These are phyloP conservation scores for Penicillium sp. DNA, from an alignment of 2,329 filamentous ascomycete species.

Conservation along the genomic window DNA sequence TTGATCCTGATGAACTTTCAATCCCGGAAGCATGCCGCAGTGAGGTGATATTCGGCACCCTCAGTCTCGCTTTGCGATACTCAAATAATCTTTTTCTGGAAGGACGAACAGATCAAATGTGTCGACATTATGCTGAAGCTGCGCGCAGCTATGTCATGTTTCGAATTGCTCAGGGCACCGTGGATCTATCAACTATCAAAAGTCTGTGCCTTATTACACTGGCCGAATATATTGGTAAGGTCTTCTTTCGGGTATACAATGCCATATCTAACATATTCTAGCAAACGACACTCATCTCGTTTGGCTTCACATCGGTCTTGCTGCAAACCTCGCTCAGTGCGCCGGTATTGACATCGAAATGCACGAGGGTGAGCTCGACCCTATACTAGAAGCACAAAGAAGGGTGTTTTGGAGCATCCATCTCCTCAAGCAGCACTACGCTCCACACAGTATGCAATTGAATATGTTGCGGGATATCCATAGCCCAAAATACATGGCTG, in stretches of 20 bases:
- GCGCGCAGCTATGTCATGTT: conserved; percentile 42
- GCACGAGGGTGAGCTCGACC: conserved; percentile 36
- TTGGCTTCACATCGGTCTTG: conserved; percentile 52
- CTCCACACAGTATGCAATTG: conserved; percentile 46
- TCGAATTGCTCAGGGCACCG: conserved; percentile 51
- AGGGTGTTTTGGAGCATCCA: conserved; percentile 54
- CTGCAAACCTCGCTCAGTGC: conserved; percentile 50
- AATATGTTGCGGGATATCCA: conserved; percentile 45
- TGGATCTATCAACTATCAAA: conserved; percentile 51
- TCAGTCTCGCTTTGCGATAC: conserved; percentile 32
- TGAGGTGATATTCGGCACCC: conserved; percentile 31
- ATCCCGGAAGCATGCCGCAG: conserved; percentile 19
- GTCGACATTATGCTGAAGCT: conserved; percentile 39
- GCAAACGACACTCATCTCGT: conserved; percentile 51
- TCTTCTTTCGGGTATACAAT: not conserved
- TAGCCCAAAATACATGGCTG: conserved; percentile 29
- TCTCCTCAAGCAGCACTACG: conserved; percentile 52
- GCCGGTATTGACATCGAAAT: conserved; percentile 49
- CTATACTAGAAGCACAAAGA: conserved; percentile 45
- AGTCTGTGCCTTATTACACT: conserved; percentile 52
- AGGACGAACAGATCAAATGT: conserved; percentile 19
- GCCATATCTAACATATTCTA: conserved; percentile 20
- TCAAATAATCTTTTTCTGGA: conserved; percentile 13
- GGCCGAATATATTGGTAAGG: conserved; percentile 49
- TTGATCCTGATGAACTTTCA: conserved; percentile 28